phyloP scores from a whole-genome alignment of 768 basidiomycete species.

The Lepiota brunneoincarnata region DNA sequence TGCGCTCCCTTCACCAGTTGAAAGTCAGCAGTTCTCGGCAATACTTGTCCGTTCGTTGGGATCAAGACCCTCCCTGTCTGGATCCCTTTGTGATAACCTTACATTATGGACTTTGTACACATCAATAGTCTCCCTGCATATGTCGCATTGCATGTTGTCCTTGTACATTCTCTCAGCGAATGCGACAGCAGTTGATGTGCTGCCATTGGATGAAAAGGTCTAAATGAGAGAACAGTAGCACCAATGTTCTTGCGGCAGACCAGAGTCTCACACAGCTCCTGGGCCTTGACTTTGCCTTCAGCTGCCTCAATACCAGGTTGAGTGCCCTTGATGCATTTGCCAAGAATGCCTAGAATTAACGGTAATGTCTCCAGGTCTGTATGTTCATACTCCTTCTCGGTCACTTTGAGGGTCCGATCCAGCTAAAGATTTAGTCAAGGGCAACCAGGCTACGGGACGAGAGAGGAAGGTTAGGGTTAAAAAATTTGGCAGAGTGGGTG shows the following conservation, averaged over 20 bases:
- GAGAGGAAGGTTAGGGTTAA: constrained; percentile 87
- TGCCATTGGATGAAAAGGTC: too few relatives aligned
- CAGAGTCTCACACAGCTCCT: constrained; percentile 75
- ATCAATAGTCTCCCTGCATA: too few relatives aligned
- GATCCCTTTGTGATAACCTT: too few relatives aligned
- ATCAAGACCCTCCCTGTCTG: too few relatives aligned
- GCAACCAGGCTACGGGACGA: constrained; percentile 85
- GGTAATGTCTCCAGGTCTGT: constrained; percentile 79
- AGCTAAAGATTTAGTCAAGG: constrained; percentile 74
- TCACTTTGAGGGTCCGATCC: constrained; percentile 64
- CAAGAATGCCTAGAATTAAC: constrained; percentile 63
- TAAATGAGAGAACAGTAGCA: constrained; percentile 25
- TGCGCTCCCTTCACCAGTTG: too few relatives aligned
- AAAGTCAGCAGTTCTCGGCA: too few relatives aligned
- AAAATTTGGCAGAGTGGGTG: too few relatives aligned
- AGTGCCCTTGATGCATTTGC: constrained; percentile 75
- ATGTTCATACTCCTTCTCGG: constrained; percentile 64
- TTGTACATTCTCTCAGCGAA: too few relatives aligned
- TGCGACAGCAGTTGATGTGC: too few relatives aligned
- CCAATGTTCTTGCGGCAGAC: constrained; percentile 45
- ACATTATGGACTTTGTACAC: too few relatives aligned
- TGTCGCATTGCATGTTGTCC: too few relatives aligned
- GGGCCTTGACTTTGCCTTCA: constrained; percentile 86
- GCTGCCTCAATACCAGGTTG: constrained; percentile 92
- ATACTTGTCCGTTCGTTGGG: too few relatives aligned